These are phyloP conservation scores for Trypanosoma congolense DNA, from an alignment of 208 protist species.

Conservation along the genomic window DNA sequence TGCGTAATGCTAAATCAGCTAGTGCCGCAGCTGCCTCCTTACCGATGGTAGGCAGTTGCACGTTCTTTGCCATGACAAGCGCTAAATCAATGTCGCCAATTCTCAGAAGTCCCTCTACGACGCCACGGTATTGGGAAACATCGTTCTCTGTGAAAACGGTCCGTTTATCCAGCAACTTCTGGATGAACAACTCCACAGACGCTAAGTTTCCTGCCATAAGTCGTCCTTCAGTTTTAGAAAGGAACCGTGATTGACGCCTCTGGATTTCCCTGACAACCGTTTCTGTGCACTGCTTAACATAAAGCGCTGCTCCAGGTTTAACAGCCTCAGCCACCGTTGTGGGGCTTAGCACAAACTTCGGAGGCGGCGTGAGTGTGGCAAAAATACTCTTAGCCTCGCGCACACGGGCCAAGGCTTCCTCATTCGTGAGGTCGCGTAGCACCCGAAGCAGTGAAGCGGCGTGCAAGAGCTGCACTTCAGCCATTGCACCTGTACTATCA, in stretches of 20 bases:
- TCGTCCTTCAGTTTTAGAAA: conserved; percentile 39
- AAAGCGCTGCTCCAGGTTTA: conserved; percentile 18
- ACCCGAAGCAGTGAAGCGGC: conserved; percentile 19
- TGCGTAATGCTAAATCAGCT: conserved; percentile 41
- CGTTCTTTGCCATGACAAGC: conserved; percentile 51
- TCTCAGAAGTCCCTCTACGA: conserved; percentile 44
- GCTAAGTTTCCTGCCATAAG: conserved; percentile 28
- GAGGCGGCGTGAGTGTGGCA: background rate
- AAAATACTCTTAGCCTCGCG: conserved; percentile 15
- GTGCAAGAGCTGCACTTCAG: conserved; percentile 17
- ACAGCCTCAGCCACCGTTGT: background rate
- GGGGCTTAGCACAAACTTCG: background rate
- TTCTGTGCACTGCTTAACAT: conserved; percentile 31
- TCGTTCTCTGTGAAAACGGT: conserved; percentile 14
- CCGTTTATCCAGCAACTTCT: conserved; percentile 13
- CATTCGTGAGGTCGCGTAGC: conserved; percentile 12
- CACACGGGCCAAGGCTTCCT: conserved; percentile 29
- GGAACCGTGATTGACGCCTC: conserved; percentile 37
- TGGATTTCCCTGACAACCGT: conserved; percentile 25
- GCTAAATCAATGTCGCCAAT: conserved; percentile 34
- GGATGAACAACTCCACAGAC: conserved; percentile 20
- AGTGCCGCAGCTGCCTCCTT: conserved; percentile 30
- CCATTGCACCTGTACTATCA: conserved; percentile 1
- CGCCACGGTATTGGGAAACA: conserved; percentile 38
- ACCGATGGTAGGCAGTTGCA: conserved; percentile 38